A percentile compares a stretch with the other conserved stretches of the same genome.
phyloP scores from a whole-genome alignment of 2,329 filamentous ascomycete species.

The Thyridium curvatum region DNA sequence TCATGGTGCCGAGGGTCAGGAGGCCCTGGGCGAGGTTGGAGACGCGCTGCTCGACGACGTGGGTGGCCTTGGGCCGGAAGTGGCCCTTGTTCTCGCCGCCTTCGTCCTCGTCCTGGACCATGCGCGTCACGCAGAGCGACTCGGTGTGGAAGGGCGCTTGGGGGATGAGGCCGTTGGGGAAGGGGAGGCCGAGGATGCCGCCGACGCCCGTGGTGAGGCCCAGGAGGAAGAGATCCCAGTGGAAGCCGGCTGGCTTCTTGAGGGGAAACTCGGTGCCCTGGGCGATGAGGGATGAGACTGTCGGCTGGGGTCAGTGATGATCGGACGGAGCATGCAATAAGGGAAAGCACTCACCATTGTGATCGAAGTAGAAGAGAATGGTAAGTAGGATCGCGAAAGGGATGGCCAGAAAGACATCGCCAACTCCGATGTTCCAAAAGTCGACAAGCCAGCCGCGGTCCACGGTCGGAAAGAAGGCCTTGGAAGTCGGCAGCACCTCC shows the following conservation, averaged over 20 bases:
- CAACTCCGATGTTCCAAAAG: constrained; percentile 71
- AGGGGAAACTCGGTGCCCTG: constrained; percentile 80
- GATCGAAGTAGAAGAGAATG: constrained; percentile 84
- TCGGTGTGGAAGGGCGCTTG: constrained; percentile 80
- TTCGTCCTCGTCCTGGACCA: constrained; percentile 42
- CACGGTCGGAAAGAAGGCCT: constrained; percentile 71
- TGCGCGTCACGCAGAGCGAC: constrained; percentile 65
- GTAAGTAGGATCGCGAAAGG: constrained; percentile 81
- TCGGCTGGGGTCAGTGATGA: not conserved
- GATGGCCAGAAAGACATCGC: constrained; percentile 76
- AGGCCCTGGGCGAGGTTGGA: constrained; percentile 75
- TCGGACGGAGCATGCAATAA: not conserved
- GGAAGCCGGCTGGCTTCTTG: constrained; percentile 74
- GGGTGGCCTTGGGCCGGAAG: constrained; percentile 42
- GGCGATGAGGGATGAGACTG: constrained; percentile 75
- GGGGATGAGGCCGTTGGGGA: constrained; percentile 73
- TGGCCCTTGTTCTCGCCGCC: constrained; percentile 48
- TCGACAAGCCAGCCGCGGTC: constrained; percentile 71
- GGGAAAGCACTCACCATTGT: constrained; percentile 56
- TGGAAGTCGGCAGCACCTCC: constrained; percentile 66
- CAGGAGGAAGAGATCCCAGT: constrained; percentile 79
- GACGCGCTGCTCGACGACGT: constrained; percentile 71
- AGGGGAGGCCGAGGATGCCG: constrained; percentile 70
- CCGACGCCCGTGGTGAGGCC: constrained; percentile 71
- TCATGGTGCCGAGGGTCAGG: constrained; percentile 73